Evolutionary conservation across 306 rosid genomes (phyloP), one percentile per base, ranked within the genome.

Genomic region (Lupinus albus): DNA sequence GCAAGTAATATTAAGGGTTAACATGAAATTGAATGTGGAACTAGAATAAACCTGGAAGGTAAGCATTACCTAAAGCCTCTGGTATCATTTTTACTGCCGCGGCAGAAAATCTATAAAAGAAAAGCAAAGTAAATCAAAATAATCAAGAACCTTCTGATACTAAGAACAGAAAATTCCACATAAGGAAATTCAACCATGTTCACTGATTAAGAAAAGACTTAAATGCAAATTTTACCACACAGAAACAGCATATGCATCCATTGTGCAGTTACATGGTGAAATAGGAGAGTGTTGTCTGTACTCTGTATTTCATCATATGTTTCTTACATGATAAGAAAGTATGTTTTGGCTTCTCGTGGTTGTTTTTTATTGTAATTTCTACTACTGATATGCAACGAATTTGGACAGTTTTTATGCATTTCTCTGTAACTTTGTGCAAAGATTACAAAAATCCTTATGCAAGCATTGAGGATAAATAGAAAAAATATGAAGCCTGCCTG

Each of bases 41-140:
- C 41, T 30, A 46, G 61, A 61, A 75, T 53, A 25, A 49, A 20
- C 16, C 49, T 14, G 13, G 15, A 65, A 55, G 62, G 76, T 33
- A 66, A 66, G 28, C 20, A 69, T 74, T 89, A 92, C 98, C 98
- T 88, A 78, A 89, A 93, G 28, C 99, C 99, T 84, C 99, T 77
- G 30, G 97, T 88, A 0, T 84, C 97, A 42, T 79, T 86, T 82
- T 61, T 93, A 87, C 97, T 90, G 66, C 99, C 97, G 0, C 97
- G 97, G 72, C 99, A 93, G 71, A 90, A 93, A 83, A 93, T 84
- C 98, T 93, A 81, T 59, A 81, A 76, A 74, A 70, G 60, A 61
- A 64, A 67, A 36, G 8, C 65, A 71, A 71, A 62, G 69, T 73
- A 52, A 25, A 79, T 46, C 4, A 25, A 52, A 48, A 25, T 25